These are phyloP conservation scores for Aspergillus brasiliensis DNA, from an alignment of 2,329 filamentous ascomycete species.

Conservation along the genomic window DNA sequence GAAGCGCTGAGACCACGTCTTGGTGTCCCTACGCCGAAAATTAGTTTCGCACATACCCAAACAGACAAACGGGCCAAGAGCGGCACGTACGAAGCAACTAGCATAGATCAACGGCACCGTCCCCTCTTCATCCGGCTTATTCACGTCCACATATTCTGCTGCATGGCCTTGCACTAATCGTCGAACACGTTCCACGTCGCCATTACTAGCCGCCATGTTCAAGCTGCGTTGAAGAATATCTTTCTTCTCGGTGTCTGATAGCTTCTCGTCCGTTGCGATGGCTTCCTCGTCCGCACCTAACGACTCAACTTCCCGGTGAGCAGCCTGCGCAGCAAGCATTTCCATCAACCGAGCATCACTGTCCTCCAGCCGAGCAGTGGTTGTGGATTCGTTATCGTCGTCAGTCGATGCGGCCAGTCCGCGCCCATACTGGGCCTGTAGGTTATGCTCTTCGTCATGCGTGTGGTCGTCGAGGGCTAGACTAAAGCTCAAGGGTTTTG, in stretches of 20 bases:
- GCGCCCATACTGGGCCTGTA: conserved; percentile 37
- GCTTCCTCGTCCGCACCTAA: conserved; percentile 77
- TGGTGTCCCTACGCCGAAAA: conserved; percentile 70
- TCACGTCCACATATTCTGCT: conserved; percentile 76
- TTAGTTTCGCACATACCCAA: not conserved
- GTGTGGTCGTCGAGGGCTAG: conserved; percentile 77
- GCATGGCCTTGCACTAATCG: conserved; percentile 75
- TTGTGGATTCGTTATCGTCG: conserved; percentile 36
- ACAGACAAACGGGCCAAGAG: not conserved
- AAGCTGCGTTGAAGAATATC: conserved; percentile 81
- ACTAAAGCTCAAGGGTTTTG: conserved; percentile 83
- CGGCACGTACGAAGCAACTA: conserved; percentile 80
- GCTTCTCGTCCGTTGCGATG: conserved; percentile 71
- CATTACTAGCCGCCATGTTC: conserved; percentile 95
- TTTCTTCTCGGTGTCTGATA: conserved; percentile 76
- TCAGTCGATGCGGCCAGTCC: conserved; percentile 24
- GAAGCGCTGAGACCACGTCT: conserved; percentile 77
- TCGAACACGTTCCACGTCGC: conserved; percentile 78
- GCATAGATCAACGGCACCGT: conserved; percentile 97
- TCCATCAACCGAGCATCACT: conserved; percentile 89
- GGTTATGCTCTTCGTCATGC: conserved; percentile 63
- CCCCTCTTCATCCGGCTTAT: conserved; percentile 88
- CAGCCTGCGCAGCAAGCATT: conserved; percentile 94
- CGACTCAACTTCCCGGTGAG: conserved; percentile 69
- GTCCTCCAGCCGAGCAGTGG: conserved; percentile 63